Conservation (phyloP, 1,284 basidiomycete species). For the Naganishia albida region DNA sequence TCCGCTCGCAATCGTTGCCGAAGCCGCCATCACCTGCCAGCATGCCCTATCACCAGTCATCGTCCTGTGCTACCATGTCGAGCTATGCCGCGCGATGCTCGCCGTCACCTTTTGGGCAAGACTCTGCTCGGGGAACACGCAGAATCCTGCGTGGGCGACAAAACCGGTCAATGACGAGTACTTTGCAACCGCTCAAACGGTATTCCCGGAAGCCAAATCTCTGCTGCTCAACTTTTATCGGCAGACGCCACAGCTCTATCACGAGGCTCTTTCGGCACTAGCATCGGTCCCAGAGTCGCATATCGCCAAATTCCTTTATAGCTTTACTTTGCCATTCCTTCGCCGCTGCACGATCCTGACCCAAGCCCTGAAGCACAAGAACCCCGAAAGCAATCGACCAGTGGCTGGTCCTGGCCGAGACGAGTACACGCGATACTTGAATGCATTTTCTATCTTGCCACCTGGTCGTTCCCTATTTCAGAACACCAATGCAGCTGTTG, state of each 20-base stretch:
- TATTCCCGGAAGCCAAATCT: conserved; percentile 70
- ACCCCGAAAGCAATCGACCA: conserved; percentile 38
- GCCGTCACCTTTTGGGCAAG: conserved; percentile 61
- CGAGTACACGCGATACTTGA: conserved; percentile 80
- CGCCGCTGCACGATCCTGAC: conserved; percentile 84
- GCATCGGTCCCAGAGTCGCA: conserved; percentile 47
- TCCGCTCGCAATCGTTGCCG: conserved; percentile 81
- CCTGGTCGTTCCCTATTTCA: conserved; percentile 22
- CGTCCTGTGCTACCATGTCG: conserved; percentile 82
- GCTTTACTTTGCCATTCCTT: conserved; percentile 91
- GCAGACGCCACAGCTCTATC: conserved; percentile 37
- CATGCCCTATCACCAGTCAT: conserved; percentile 83
- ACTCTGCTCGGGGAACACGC: conserved; percentile 55
- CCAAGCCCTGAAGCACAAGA: conserved; percentile 58
- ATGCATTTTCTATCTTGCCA: conserved; percentile 64
- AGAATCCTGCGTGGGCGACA: conserved; percentile 77
- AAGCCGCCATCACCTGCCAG: conserved; percentile 82
- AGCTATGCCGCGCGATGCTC: conserved; percentile 78
- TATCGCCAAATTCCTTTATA: conserved; percentile 81
- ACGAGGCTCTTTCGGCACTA: conserved; percentile 38
- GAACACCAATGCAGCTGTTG: conserved; percentile 57
- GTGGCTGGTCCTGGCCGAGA: conserved; percentile 44
- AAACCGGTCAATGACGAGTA: conserved; percentile 3
- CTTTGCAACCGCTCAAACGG: conserved; percentile 58
- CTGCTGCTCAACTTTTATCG: conserved; percentile 35